A percentile compares a stretch with the other conserved stretches of the same genome.
phyloP scores from a whole-genome alignment of 169 alveolate species.

The Eimeria praecox region DNA sequence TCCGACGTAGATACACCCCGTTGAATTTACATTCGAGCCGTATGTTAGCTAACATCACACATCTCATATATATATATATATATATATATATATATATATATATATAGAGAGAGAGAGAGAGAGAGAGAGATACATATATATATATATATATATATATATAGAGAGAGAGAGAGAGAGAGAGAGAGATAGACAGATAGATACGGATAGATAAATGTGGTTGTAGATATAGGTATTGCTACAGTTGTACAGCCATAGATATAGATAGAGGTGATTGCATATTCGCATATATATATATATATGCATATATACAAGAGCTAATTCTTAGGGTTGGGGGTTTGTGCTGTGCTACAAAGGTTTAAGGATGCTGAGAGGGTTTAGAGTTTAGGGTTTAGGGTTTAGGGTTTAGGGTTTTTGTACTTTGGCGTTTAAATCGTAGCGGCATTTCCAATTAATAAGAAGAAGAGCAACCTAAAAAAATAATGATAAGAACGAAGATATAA shows the following conservation, averaged over 20 bases:
- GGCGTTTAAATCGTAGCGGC: constrained; percentile 62
- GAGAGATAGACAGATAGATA: no score
- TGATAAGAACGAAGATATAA: neutral
- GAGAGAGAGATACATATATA: neutral
- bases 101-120: no score
- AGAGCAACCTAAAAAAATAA: constrained; percentile 56
- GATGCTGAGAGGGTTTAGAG: neutral
- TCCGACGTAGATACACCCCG: constrained; percentile 39
- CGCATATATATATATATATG: no score
- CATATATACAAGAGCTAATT: neutral
- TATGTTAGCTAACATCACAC: neutral
- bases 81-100: neutral
- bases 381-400: neutral
- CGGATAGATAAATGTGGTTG: no score
- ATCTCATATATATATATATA: no score
- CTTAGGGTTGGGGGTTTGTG: no score
- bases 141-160: no score
- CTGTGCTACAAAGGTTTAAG: no score
- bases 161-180: no score
- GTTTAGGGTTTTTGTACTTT: neutral
- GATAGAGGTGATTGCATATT: no score
- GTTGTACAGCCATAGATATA: no score
- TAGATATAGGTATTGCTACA: no score
- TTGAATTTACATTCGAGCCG: neutral
- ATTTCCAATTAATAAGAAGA: constrained; percentile 64